Base-by-base conservation (phyloP, 768 basidiomycete species). In the Ramaria rubella region DNA sequence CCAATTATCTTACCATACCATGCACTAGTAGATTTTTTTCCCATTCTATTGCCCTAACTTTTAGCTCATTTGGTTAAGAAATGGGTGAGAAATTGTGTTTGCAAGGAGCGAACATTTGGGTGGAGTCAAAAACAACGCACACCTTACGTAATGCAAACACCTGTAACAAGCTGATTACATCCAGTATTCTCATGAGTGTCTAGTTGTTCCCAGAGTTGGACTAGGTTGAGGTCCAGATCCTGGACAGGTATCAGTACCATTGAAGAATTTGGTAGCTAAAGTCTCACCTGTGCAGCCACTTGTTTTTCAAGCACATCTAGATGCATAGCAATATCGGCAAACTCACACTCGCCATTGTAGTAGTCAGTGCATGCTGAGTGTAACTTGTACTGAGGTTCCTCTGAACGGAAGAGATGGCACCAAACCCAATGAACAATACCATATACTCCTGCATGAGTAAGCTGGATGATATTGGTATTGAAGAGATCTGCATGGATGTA, bases 401-500 rank as follows among this genome's bases (percentile, higher is more conserved):
- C 44, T 36, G 34, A 36, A 17, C 40, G 24, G 51, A 63, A 62
- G 14, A 60, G 15, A 0, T 46, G 38, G 23, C 19, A 9, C 54
- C 52, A 66, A 12, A 42, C 19, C 1, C 53, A 34, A 17, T 57
- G 40, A n/a, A 56, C 52, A 27, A 66, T 63, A 21, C 45, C 46
- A 15, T 30, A 44, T 4, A 58, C 49, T 2, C 31, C 14, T 1
- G 23, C 52, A 7, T 9, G 40, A 30, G 36, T 30, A 49, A 33
- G 21, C 21, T 17, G 9, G 9, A 24, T 19, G 19, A 45, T 45
- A 11, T 17, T 45, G 7, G 9, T 9, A 24, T 45, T 45, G 43
- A 45, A 45, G 24, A 45, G 43, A 19, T 45, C 43, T 23, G 40
- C 42, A 27, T 57, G 52, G 17, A 63, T 58, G 53, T 61, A 68